Evolutionary conservation across 1,284 basidiomycete species (phyloP).

Genomic region (Kalmanozyma brasiliensis): DNA sequence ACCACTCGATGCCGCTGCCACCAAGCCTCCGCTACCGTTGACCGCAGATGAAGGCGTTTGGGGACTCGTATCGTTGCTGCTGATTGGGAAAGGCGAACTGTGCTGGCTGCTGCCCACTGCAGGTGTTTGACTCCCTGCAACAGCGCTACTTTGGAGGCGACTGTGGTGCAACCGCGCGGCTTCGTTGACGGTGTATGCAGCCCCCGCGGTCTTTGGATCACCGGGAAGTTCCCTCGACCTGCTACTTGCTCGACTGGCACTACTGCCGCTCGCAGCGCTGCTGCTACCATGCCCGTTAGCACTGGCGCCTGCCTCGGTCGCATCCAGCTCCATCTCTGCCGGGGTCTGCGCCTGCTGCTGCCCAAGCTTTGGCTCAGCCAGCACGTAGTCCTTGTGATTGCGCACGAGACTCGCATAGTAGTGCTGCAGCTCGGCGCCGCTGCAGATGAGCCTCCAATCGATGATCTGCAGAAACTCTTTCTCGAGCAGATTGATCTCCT

Average conservation of each 20-base stretch:
- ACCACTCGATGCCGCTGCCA: not conserved
- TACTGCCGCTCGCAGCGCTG: slow-evolving; percentile 4
- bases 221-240: not conserved
- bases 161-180: too few species aligned
- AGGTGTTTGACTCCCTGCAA: not conserved
- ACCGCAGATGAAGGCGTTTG: slow-evolving; percentile 10
- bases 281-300: not conserved
- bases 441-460: slow-evolving; percentile 64
- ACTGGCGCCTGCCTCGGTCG: not conserved
- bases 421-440: slow-evolving; percentile 60
- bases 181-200: not conserved
- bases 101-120: slow-evolving; percentile 22
- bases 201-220: not conserved
- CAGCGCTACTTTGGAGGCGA: too few species aligned
- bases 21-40: not conserved
- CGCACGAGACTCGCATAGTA: slow-evolving; percentile 65
- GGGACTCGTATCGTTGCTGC: slow-evolving; percentile 19
- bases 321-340: slow-evolving; percentile 8
- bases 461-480: slow-evolving; percentile 66
- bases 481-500: slow-evolving; percentile 67
- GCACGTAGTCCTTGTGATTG: slow-evolving; percentile 44
- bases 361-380: slow-evolving; percentile 13
- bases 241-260: slow-evolving; percentile 5
- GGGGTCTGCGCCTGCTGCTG: not conserved
- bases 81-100: slow-evolving; percentile 32